Base-by-base conservation (phyloP, 331 rosid genomes). In the Cydonia oblonga region DNA sequence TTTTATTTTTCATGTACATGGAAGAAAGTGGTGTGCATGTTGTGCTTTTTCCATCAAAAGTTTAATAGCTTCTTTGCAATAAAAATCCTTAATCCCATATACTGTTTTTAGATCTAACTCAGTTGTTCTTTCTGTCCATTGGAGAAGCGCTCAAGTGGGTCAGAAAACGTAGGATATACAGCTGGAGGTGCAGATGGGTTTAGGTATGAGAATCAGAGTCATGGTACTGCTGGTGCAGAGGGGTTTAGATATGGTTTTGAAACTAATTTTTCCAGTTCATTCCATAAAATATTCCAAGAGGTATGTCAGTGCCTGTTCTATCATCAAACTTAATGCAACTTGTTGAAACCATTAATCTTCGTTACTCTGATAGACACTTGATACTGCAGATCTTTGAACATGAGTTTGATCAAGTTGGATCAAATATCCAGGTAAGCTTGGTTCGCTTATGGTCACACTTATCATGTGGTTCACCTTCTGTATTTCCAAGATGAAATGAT, bases 261-360 rank as follows among this genome's bases (percentile, higher is more conserved):
- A 22, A 72, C 96, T 81, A 86, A 86, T 75, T 95, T 95, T 82
- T 89, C 97, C 44, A 86, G 82, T 84, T 91, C 96, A 81, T 95
- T 95, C 82, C 90, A 85, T 81, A 86, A 83, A 81, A 82, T 91
- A 82, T 95, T 95, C 81, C 88, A 96, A 3, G 98, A 91, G 98
- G 96, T 90, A 86, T 52, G 20, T 46, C 54, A 64, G 71, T 66
- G 26, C 40, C 1, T 53, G 33, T 19, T 57, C 54, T 66, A 22
- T 54, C 53, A 49, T 25, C 35, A 2, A 62, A 64, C 40, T 42
- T 44, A 12, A 26, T 26, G 15, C 54, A 26, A 18, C 25, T 46
- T 61, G 38, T 35, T 74, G 10, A 57, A 18, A 61, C 22, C 46
- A 5, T 33, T 5, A 23, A 32, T 33, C 38, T 33, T 33, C 10